Conservation (phyloP, 306 rosid species). For the Malus orientalis region DNA sequence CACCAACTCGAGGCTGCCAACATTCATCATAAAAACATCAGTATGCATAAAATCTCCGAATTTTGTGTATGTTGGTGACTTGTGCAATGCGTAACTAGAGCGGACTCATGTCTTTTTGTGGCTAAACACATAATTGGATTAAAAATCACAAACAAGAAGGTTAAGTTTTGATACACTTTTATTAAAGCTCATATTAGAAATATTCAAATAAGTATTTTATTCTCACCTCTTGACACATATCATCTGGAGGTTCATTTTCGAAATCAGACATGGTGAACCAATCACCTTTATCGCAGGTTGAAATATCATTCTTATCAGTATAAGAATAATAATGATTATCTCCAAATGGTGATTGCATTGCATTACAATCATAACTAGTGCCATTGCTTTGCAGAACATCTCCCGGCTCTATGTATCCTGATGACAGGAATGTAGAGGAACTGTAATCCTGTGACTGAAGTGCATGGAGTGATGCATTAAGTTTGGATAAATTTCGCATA, state of each 20-base stretch:
- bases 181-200: background rate
- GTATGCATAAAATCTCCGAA: too few species aligned
- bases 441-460: background rate
- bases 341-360: background rate
- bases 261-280: background rate
- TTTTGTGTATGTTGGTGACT: too few species aligned
- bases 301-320: background rate
- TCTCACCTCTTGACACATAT: background rate
- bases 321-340: background rate
- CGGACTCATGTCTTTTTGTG: too few species aligned
- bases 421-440: background rate
- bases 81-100: too few species aligned
- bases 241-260: background rate
- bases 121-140: too few species aligned
- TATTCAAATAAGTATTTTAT: background rate
- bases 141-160: too few species aligned
- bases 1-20: too few species aligned
- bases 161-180: background rate
- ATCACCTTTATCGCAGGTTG: conserved; percentile 2
- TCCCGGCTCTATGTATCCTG: conserved; percentile 1
- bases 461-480: background rate
- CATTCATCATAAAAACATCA: too few species aligned
- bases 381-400: conserved; percentile 8
- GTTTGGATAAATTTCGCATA: background rate
- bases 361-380: background rate